Evolutionary conservation across 2,329 filamentous ascomycete species (phyloP).

Genomic region (Fusarium anthophilum): DNA sequence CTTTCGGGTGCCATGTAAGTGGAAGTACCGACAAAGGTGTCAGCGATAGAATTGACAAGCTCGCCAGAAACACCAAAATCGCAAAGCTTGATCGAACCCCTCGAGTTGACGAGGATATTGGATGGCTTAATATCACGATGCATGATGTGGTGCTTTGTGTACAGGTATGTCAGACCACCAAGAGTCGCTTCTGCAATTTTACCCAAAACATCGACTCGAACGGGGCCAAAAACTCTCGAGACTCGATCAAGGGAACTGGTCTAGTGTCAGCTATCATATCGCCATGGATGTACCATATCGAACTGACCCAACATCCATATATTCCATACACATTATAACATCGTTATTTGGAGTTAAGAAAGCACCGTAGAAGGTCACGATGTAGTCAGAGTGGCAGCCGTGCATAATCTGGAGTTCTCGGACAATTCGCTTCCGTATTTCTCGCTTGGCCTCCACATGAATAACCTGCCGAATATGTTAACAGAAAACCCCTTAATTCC

Average conservation of each 20-base stretch:
- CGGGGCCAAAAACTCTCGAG: slow-evolving; percentile 92
- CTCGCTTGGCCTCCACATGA: slow-evolving; percentile 96
- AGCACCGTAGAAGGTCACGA: slow-evolving; percentile 97
- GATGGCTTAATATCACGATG: slow-evolving; percentile 99
- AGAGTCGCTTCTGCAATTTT: slow-evolving; percentile 98
- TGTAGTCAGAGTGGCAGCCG: slow-evolving; percentile 95
- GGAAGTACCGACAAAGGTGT: slow-evolving; percentile 97
- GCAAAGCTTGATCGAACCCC: slow-evolving; percentile 94
- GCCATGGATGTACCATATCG: too few species aligned
- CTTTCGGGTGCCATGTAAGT: slow-evolving; percentile 99
- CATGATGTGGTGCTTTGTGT: slow-evolving; percentile 97
- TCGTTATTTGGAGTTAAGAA: slow-evolving; percentile 97
- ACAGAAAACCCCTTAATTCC: neutral
- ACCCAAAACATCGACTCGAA: slow-evolving; percentile 94
- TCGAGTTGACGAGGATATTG: slow-evolving; percentile 95
- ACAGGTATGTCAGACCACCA: slow-evolving; percentile 93
- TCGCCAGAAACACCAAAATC: slow-evolving; percentile 99
- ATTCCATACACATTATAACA: slow-evolving; percentile 99
- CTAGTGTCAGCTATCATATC: slow-evolving; percentile 9
- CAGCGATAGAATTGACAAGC: slow-evolving; percentile 95
- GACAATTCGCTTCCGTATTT: slow-evolving; percentile 95
- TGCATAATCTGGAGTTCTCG: slow-evolving; percentile 98
- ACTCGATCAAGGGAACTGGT: slow-evolving; percentile 88
- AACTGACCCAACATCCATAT: slow-evolving; percentile 97
- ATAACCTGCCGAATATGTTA: slow-evolving; percentile 73